These are phyloP conservation scores for Yamadazyma siamensis DNA, from an alignment of 1,139 yeast species.

Conservation along the genomic window DNA sequence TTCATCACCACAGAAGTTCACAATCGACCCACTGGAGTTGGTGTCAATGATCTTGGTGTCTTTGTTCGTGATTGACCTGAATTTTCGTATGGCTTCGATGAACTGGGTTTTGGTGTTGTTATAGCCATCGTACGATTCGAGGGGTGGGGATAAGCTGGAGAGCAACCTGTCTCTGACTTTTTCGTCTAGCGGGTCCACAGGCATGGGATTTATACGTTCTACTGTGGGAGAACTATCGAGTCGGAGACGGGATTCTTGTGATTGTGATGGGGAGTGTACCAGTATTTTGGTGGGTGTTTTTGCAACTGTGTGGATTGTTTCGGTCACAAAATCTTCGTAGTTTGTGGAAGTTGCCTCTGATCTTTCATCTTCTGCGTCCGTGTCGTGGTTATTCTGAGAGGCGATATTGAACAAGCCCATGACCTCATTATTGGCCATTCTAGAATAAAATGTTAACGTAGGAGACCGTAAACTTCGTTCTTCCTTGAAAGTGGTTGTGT, in stretches of 20 bases:
- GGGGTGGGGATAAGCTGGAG: constrained; percentile 22
- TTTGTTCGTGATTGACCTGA: constrained; percentile 33
- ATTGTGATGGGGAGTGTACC: constrained; percentile 1
- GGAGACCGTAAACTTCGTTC: constrained; percentile 59
- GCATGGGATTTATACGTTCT: constrained; percentile 21
- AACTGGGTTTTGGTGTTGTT: constrained; percentile 14
- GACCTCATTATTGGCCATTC: constrained; percentile 74
- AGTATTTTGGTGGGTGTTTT: constrained; percentile 4
- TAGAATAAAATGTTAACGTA: constrained; percentile 74
- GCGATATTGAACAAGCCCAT: constrained; percentile 71
- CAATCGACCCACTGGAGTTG: constrained; percentile 39
- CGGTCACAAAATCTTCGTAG: constrained; percentile 53
- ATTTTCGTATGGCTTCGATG: constrained; percentile 24
- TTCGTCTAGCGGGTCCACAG: constrained; percentile 31
- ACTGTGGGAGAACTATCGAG: constrained; percentile 49
- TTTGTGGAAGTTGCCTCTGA: constrained; percentile 23
- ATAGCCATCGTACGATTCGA: constrained; percentile 28
- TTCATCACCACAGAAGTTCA: constrained; percentile 50
- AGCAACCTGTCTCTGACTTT: constrained; percentile 22
- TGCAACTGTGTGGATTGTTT: constrained; percentile 31
- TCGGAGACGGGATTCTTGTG: constrained; percentile 13
- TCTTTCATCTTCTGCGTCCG: constrained; percentile 26
- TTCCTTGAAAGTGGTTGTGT: constrained; percentile 9
- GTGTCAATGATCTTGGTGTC: constrained; percentile 29
- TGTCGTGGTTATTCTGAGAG: constrained; percentile 22